phyloP scores from a whole-genome alignment of 495 filamentous ascomycete genomes.

The Podospora sp. region DNA sequence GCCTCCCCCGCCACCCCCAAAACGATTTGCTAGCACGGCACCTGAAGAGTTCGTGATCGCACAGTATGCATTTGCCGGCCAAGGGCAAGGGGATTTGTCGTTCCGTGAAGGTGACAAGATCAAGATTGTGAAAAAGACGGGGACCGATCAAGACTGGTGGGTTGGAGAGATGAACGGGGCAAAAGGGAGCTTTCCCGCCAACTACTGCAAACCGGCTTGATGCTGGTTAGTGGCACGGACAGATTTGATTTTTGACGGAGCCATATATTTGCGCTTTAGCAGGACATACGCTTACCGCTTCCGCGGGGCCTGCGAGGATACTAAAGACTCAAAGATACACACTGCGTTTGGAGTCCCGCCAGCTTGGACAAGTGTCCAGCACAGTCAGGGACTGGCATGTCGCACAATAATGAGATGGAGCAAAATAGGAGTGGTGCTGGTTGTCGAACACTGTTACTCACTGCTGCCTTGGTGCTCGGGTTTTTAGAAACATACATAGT shows the following conservation, averaged over 20 bases:
- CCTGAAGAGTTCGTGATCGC: constrained; percentile 71
- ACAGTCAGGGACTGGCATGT: no score
- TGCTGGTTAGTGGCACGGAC: neutral
- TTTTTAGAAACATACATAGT: no score
- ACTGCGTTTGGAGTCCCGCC: neutral
- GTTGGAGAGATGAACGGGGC: constrained; percentile 78
- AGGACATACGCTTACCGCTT: neutral
- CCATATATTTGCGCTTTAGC: neutral
- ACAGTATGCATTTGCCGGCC: constrained; percentile 76
- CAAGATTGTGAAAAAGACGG: constrained; percentile 78
- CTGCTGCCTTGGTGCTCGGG: no score
- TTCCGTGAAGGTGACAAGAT: constrained; percentile 88
- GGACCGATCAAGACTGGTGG: constrained; percentile 94
- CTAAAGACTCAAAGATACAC: neutral
- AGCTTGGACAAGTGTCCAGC: no score
- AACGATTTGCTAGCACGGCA: constrained; percentile 50
- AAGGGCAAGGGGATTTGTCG: constrained; percentile 71
- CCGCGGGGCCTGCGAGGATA: neutral
- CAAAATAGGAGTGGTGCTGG: no score
- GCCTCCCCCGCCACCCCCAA: constrained; percentile 71
- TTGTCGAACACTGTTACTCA: no score
- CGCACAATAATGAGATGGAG: no score
- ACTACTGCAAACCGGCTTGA: constrained; percentile 65
- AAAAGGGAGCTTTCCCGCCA: constrained; percentile 84
- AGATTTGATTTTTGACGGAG: neutral